These are phyloP conservation scores for Diutina neorugosa DNA, from an alignment of 1,139 yeast species.

Conservation along the genomic window DNA sequence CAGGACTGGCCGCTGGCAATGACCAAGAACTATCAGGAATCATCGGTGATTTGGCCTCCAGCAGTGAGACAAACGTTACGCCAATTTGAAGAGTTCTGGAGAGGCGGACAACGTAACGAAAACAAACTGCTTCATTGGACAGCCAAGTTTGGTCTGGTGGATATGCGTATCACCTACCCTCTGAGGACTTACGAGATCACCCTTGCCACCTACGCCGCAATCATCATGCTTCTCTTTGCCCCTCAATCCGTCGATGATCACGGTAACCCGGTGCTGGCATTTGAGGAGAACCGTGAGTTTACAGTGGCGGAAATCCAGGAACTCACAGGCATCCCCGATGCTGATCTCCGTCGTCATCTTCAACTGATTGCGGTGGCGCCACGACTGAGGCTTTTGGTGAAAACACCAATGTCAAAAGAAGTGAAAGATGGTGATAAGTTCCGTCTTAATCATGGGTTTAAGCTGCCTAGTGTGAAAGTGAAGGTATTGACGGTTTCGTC, in stretches of 20 bases:
- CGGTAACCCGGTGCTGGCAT: constrained; percentile 24
- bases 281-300: constrained; percentile 26
- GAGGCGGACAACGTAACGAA: constrained; percentile 40
- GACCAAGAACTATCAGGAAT: constrained; percentile 45
- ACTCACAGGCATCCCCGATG: constrained; percentile 59
- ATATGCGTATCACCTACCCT: constrained; percentile 55
- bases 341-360: constrained; percentile 64
- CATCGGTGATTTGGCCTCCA: constrained; percentile 41
- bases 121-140: constrained; percentile 79
- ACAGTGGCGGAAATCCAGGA: constrained; percentile 51
- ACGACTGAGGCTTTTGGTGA: constrained; percentile 56
- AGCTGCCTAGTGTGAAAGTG: constrained; percentile 58
- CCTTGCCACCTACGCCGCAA: constrained; percentile 71
- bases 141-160: constrained; percentile 73
- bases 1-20: constrained; percentile 38
- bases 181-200: constrained; percentile 67
- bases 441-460: constrained; percentile 57
- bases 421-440: constrained; percentile 56
- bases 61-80: constrained; percentile 25
- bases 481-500: constrained; percentile 59
- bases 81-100: constrained; percentile 33
- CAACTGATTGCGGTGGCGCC: constrained; percentile 85
- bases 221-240: constrained; percentile 63
- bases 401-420: constrained; percentile 66
- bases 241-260: constrained; percentile 38